Percentiles rank a stretch among this genome's conserved stretches.
Conservation (phyloP, 2,329 filamentous ascomycete genomes). For the Fusarium buxicola region DNA sequence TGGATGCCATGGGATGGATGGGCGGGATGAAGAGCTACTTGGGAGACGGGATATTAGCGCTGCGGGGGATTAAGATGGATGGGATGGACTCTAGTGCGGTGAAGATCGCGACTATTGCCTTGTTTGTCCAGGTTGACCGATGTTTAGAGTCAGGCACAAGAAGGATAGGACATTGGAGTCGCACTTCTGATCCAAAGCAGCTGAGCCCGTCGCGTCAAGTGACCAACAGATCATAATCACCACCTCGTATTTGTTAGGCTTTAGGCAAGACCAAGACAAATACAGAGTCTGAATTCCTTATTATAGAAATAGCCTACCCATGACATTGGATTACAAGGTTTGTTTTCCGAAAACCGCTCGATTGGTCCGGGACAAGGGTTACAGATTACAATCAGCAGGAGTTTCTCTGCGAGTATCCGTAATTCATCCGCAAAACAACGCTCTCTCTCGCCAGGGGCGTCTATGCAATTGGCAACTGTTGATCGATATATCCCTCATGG, state of each 20-base stretch:
- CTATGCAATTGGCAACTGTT: not conserved
- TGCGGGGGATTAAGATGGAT: slow-evolving; percentile 1
- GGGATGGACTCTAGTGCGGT: not conserved
- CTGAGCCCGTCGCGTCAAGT: too few species aligned
- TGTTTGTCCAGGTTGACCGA: slow-evolving; percentile 9
- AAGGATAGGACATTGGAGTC: too few species aligned
- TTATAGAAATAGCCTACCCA: not conserved
- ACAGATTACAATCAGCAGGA: not conserved
- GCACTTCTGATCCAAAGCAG: too few species aligned
- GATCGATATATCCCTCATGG: not conserved
- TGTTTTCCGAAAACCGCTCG: slow-evolving; percentile 5
- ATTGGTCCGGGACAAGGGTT: not conserved
- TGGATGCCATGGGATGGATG: not conserved
- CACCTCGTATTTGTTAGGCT: not conserved
- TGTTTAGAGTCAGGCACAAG: not conserved
- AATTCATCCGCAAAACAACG: not conserved
- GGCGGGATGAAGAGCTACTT: not conserved
- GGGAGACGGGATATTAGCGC: not conserved
- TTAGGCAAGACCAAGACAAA: not conserved
- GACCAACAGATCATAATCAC: too few species aligned
- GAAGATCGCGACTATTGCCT: slow-evolving; percentile 16
- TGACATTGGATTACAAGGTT: not conserved
- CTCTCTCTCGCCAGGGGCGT: not conserved
- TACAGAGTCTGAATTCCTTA: not conserved
- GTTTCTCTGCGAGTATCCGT: not conserved